phyloP scores from a whole-genome alignment of 495 filamentous ascomycete genomes.

The Geoglossum glabrum region DNA sequence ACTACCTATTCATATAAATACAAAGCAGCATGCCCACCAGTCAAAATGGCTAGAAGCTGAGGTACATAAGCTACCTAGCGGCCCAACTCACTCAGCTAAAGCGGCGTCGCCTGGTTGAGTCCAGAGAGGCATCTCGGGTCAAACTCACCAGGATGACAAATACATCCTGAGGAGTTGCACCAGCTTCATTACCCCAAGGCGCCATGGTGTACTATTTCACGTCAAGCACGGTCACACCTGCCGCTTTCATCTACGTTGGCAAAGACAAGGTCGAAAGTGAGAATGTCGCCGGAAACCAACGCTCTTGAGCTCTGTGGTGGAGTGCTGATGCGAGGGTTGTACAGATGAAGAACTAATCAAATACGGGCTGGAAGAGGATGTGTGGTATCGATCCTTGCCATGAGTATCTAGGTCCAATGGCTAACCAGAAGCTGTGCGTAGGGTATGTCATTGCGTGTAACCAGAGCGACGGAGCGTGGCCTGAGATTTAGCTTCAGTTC shows the following conservation, averaged over 20 bases:
- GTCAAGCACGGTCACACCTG: conserved; percentile 53
- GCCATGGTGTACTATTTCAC: conserved; percentile 95
- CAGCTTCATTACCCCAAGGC: background rate
- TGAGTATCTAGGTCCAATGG: background rate
- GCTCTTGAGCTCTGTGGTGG: background rate
- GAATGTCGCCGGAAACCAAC: background rate
- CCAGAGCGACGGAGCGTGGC: background rate
- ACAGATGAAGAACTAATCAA: conserved; percentile 92
- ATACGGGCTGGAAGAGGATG: conserved; percentile 80
- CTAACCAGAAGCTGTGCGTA: background rate
- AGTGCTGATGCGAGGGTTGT: background rate
- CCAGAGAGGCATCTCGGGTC: no score
- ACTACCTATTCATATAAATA: no score
- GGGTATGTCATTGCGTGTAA: background rate
- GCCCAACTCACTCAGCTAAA: no score
- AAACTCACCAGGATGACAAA: no score
- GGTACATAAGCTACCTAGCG: no score
- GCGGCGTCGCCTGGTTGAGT: no score
- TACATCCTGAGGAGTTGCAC: no score
- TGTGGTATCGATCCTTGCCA: conserved; percentile 42
- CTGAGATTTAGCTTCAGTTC: conserved; percentile 35
- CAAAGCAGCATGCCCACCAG: no score
- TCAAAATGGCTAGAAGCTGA: no score
- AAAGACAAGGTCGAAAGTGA: conserved; percentile 98
- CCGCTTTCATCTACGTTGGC: conserved; percentile 81